Evolutionary conservation across 331 rosid species (phyloP), one percentile per base, ranked within the genome.

Genomic region (Ulmus americana): DNA sequence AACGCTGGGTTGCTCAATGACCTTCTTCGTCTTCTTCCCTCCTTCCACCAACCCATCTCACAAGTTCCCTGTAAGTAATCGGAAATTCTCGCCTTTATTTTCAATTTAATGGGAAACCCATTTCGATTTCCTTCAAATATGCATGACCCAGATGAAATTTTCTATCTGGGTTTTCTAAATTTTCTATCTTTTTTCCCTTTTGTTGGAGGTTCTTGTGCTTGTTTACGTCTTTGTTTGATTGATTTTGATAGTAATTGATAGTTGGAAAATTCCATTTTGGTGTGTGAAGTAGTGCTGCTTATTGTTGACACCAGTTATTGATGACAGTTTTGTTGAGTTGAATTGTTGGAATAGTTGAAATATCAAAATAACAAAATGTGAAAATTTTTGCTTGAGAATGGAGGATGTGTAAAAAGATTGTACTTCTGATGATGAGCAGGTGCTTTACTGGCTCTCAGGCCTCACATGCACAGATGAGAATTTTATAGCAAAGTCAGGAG

Each of bases 1-100:
- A 0, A 85, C 94, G 0, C 94, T 92, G 5, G 95, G 87, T 20
- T 91, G 97, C 67, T 88, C 95, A 82, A 91, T 91, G 97, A 86
- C 84, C 76, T 92, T 92, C 69, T 75, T 71, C 79, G 67, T 92
- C 75, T 92, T 76, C 71, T 85, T 92, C 80, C 96, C 97, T 18
- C 87, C 87, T 48, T 71, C 92, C 38, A 51, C 85, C 10, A 65
- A 83, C 5, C 59, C 80, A 5, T 80, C 96, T 46, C 76, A 65
- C 76, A 84, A 78, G 79, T 88, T 91, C 76, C 96, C 95, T 4
- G 96, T 90, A 63, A 81, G 81, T 78, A 3, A 39, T 69, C 35
- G 6, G 13, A 18, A 18, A 46, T 49, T n/a, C 53, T 39, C 61
- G 58, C 59, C 43, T 49, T 22, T 55, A 18, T 39, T 28, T 14